A percentile compares a stretch with the other conserved stretches of the same genome.
Evolutionary conservation across 176 grass and related monocot genomes (phyloP).

Genomic region (Eleusine indica): DNA sequence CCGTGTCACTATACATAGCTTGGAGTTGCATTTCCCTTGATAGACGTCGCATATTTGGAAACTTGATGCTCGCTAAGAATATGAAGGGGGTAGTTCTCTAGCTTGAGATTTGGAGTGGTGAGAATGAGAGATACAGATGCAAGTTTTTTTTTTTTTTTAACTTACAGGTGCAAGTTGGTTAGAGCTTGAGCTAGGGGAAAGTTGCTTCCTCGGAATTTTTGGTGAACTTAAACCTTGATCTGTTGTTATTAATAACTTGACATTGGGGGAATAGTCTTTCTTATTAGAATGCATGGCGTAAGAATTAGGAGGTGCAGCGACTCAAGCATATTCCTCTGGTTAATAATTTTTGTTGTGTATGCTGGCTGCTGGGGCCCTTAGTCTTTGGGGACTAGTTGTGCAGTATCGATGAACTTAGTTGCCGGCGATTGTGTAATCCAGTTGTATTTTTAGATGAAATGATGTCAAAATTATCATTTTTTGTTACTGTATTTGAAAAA

Average conservation of each 20-base stretch:
- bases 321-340: background rate
- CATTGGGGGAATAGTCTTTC: background rate
- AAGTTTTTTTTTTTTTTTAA: background rate
- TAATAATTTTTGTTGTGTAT: background rate
- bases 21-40: background rate
- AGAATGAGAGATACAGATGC: background rate
- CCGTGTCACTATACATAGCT: too few species aligned
- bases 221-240: background rate
- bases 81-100: background rate
- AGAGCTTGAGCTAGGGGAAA: background rate
- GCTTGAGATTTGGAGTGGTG: background rate
- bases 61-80: background rate
- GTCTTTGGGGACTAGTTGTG: background rate
- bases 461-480: background rate
- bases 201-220: conserved; percentile 13
- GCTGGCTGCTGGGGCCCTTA: background rate
- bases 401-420: background rate
- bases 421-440: background rate
- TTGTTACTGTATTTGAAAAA: background rate
- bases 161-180: background rate
- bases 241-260: background rate
- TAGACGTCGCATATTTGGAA: background rate
- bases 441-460: background rate
- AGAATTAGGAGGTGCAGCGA: background rate
- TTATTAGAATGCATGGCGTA: background rate